Conservation (phyloP, 2,329 filamentous ascomycete genomes). For the Phyllosticta citrichinensis region DNA sequence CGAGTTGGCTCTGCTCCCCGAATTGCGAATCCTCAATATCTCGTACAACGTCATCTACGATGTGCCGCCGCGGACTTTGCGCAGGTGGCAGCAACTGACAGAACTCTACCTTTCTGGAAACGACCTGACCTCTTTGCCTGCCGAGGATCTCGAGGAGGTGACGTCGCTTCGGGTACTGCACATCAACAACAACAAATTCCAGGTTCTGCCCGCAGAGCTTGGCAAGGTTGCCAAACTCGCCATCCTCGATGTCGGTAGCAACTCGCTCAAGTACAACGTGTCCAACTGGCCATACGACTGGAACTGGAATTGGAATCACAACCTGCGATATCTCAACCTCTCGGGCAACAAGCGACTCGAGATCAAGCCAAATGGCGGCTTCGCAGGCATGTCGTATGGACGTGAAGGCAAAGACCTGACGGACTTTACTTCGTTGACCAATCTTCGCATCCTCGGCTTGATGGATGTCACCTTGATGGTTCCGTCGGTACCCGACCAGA, state of each 20-base stretch:
- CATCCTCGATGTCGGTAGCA: conserved; percentile 89
- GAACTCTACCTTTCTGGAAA: conserved; percentile 95
- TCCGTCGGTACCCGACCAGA: conserved; percentile 87
- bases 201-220: conserved; percentile 88
- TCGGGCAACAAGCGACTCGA: conserved; percentile 95
- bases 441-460: conserved; percentile 78
- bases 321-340: conserved; percentile 87
- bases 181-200: conserved; percentile 97
- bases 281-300: conserved; percentile 98
- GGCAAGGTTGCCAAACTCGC: conserved; percentile 88
- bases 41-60: conserved; percentile 94
- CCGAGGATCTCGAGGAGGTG: conserved; percentile 86
- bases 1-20: conserved; percentile 70
- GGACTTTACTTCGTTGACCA: conserved; percentile 76
- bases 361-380: conserved; percentile 60
- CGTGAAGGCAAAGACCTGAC: conserved; percentile 62
- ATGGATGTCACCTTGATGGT: conserved; percentile 98
- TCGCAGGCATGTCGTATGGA: conserved; percentile 41
- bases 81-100: conserved; percentile 78
- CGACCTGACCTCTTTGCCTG: conserved; percentile 79
- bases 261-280: conserved; percentile 94
- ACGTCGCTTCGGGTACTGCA: conserved; percentile 81
- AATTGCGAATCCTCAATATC: conserved; percentile 80
- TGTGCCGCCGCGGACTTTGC: conserved; percentile 78
- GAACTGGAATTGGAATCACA: conserved; percentile 99